Base-by-base conservation (phyloP, 495 filamentous ascomycete species). In the Annulohypoxylon stygium region DNA sequence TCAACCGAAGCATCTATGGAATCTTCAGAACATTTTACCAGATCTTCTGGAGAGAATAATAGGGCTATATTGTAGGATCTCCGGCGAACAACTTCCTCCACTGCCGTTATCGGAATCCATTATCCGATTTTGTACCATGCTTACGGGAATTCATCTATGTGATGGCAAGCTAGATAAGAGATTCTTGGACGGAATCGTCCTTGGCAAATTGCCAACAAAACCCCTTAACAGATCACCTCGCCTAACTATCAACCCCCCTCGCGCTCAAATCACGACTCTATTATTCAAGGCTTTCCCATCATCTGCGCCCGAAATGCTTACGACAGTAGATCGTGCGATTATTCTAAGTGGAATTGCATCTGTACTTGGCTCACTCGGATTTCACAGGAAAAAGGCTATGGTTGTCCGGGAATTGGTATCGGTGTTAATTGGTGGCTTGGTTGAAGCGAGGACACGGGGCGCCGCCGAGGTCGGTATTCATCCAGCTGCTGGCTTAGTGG, bases 391-490 rank as follows among this genome's bases (percentile, higher is more conserved):
- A 79, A 97, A 97, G 78, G 94, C 91, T 2, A 88, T 98, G 73
- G 87, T 98, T 2, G 83, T 97, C 67, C 90, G 91, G 70, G 95
- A 98, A 75, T 86, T 97, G 61, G 83, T 98, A 7, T 88, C 88
- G n/a, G 88, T 93, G 34, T 84, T 97, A 65, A 92, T 96, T 61
- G 92, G 91, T 63, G 93, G 91, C 0, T 83, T 99, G 33, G 91
- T 97, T n/a, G 93, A 97, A 79, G 97, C 97, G 14, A 86, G 96
- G 43, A 97, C 97, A 62, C 86, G 93, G 62, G 94, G 94, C 36
- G 97, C 96, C 61, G 96, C 97, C 18, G 96, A 98, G 73, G 91
- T 95, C 65, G 96, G 97, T 4, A 91, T 99, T 50, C 96, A 98
- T 80, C 97, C 97, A 51, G 94, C 94, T 26, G 94, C 96, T 23